Percentiles rank a stretch among this genome's conserved stretches.
Conservation (phyloP, 306 rosid genomes). For the Pterocarpus macrocarpus region DNA sequence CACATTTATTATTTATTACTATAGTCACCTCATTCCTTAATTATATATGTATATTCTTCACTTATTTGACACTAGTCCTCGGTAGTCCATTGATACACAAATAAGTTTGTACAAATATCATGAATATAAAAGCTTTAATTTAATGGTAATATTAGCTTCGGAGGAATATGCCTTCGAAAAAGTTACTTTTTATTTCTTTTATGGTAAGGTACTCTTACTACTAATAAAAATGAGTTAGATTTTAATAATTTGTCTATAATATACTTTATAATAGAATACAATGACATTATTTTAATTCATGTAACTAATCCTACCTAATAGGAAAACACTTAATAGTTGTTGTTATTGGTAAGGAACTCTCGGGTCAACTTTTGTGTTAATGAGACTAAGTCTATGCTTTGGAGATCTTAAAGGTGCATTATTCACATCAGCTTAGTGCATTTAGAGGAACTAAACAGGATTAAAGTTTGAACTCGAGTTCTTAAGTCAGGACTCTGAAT, state of each 20-base stretch:
- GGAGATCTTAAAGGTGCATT: background rate
- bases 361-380: too few relatives aligned
- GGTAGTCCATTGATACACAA: too few relatives aligned
- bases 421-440: background rate
- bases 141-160: background rate
- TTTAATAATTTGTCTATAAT: background rate
- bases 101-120: too few relatives aligned
- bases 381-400: background rate
- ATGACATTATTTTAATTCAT: background rate
- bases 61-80: too few relatives aligned
- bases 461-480: background rate
- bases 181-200: background rate
- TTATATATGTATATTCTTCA: too few relatives aligned
- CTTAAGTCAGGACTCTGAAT: background rate
- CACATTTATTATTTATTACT: too few relatives aligned
- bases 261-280: background rate
- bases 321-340: background rate
- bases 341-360: background rate
- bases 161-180: background rate
- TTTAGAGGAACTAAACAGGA: too few relatives aligned
- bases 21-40: too few relatives aligned
- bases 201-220: background rate
- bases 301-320: background rate
- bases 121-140: background rate
- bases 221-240: too few relatives aligned